Evolutionary conservation across 139 green algal species (phyloP).

Genomic region (Chlorella sp.): DNA sequence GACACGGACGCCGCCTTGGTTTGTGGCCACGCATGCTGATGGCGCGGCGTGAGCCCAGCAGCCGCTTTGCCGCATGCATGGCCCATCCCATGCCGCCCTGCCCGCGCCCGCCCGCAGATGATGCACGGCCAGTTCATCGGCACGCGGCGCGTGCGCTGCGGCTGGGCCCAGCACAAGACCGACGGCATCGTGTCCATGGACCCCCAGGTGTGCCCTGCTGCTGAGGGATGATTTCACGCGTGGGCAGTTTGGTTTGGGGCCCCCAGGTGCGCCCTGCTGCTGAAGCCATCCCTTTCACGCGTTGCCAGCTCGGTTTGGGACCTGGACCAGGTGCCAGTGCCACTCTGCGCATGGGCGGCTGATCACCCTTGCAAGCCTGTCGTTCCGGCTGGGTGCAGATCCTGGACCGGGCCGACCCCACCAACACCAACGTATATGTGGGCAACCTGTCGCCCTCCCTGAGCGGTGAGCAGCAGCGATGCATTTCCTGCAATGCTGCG

Average conservation of each 20-base stretch:
- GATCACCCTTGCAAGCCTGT: too few species aligned
- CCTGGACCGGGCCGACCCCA: conserved; percentile 54
- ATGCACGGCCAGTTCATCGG: conserved; percentile 73
- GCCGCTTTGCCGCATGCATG: too few species aligned
- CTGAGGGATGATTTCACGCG: not conserved
- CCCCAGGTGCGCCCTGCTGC: too few species aligned
- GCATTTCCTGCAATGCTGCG: not conserved
- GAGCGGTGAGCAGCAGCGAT: not conserved
- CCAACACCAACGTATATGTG: conserved; percentile 82
- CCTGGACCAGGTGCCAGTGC: not conserved
- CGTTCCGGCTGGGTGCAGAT: not conserved
- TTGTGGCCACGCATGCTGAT: too few species aligned
- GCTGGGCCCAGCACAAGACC: conserved; percentile 83
- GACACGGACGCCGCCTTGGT: too few species aligned
- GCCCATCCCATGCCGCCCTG: not conserved
- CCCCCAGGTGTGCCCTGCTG: not conserved
- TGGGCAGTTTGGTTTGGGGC: too few species aligned
- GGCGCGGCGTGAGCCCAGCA: too few species aligned
- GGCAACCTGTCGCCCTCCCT: conserved; percentile 66
- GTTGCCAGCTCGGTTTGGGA: not conserved
- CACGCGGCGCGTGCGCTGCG: conserved; percentile 61
- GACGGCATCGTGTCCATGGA: conserved; percentile 17
- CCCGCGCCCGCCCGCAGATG: conserved; percentile 1
- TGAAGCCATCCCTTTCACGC: too few species aligned
- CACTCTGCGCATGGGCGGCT: not conserved